These are phyloP conservation scores for Dendrobium huoshanense DNA, from an alignment of 106 monocot genomes.

Conservation along the genomic window DNA sequence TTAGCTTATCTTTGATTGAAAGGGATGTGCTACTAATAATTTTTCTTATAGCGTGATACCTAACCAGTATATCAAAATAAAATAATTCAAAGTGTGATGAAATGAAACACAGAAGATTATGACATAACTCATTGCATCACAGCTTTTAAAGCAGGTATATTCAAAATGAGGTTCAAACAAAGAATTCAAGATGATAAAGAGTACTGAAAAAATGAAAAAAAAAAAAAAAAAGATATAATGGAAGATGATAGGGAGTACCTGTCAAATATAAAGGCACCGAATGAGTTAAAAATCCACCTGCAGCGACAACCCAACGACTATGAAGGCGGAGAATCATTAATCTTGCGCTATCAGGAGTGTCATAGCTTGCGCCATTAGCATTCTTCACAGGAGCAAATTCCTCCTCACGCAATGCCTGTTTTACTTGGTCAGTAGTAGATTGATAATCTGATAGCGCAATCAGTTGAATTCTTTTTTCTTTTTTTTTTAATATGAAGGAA, in stretches of 20 bases:
- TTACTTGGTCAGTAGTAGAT: neutral
- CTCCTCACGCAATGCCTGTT: slow-evolving; percentile 75
- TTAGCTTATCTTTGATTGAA: too few species aligned
- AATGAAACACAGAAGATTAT: too few species aligned
- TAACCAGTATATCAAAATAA: too few species aligned
- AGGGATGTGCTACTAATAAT: too few species aligned
- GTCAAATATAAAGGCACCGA: slow-evolving; percentile 85
- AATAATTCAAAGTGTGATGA: too few species aligned
- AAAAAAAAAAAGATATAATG: neutral
- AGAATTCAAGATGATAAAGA: too few species aligned
- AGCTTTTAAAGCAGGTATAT: too few species aligned
- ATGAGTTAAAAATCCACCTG: slow-evolving; percentile 52
- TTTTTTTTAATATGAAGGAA: neutral
- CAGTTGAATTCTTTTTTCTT: neutral
- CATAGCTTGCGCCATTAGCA: slow-evolving; percentile 83
- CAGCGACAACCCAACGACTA: slow-evolving; percentile 89
- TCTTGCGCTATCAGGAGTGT: slow-evolving; percentile 35
- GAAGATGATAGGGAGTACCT: slow-evolving; percentile 23
- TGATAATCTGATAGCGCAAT: neutral
- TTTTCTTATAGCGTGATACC: too few species aligned
- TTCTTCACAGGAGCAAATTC: slow-evolving; percentile 99
- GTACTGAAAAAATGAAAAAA: too few species aligned
- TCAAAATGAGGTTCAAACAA: too few species aligned
- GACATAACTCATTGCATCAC: too few species aligned
- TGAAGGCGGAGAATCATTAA: slow-evolving; percentile 91